Conservation (phyloP, 1,284 basidiomycete genomes). For the Ustilago loliicola region DNA sequence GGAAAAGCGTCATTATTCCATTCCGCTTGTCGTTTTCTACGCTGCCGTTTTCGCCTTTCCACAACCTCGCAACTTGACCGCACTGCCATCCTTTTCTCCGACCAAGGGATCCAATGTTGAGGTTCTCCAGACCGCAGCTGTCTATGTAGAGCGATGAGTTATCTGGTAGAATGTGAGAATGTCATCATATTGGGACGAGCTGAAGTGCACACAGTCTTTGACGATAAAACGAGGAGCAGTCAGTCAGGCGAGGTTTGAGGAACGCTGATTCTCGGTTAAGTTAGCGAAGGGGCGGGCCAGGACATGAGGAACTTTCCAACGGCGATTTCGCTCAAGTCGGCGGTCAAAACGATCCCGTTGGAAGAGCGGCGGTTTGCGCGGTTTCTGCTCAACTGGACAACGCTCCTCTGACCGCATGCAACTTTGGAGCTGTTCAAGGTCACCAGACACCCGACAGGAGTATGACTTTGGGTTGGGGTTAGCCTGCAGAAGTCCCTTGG, state of each 20-base stretch:
- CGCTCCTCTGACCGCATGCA: not conserved
- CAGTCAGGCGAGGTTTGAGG: not conserved
- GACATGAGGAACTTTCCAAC: conserved; percentile 8
- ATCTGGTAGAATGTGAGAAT: too few relatives aligned
- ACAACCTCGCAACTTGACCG: not conserved
- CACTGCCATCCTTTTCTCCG: too few relatives aligned
- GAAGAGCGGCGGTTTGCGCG: conserved; percentile 18
- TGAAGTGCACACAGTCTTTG: not conserved
- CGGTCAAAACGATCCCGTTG: conserved; percentile 15
- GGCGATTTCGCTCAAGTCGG: conserved; percentile 6
- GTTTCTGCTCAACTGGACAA: not conserved
- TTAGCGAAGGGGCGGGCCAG: conserved; percentile 5
- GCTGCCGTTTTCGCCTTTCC: not conserved
- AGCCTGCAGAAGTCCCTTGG: not conserved
- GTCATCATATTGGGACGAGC: too few relatives aligned
- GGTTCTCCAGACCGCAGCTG: too few relatives aligned
- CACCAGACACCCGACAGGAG: not conserved
- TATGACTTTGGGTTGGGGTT: not conserved
- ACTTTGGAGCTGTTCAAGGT: not conserved
- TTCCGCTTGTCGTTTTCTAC: not conserved
- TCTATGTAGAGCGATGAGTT: too few relatives aligned
- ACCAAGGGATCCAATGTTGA: too few relatives aligned
- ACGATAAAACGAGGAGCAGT: not conserved
- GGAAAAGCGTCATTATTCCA: conserved; percentile 7
- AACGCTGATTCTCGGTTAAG: conserved; percentile 11